Evolutionary conservation across 768 basidiomycete genomes (phyloP), one percentile per base, ranked within the genome.

Genomic region (Astraeus odoratus): DNA sequence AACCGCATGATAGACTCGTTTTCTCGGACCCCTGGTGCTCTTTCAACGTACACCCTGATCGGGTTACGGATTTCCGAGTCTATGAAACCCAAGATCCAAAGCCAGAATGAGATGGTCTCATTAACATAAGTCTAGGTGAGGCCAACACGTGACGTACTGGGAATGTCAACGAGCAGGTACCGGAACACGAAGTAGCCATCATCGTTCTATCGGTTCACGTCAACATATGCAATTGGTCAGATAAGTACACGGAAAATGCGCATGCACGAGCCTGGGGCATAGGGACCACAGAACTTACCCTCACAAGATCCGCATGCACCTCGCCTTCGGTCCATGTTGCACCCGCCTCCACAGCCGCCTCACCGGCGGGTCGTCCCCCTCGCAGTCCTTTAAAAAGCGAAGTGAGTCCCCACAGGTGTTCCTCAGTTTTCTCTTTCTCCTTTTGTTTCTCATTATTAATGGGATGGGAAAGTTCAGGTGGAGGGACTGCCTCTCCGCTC

Each of bases 171-270:
- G 35, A 88, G 70, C 39, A 90, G 70, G 61, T 88, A 88, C 40
- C 81, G 75, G 62, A 84, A 84, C 46, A 81, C 76, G 58, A 86
- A 91, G 57, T 83, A 80, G 7, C 86, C 87, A 42, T 83, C 76
- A 39, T 77, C 76, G 51, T 87, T 83, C 86, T 89, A 57, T 36
- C 24, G 44, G 33, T 43, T 44, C 43, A 51, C 18, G 42, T 53
- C 45, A 48, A 42, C 33, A 49, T 42, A 19, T 13, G 37, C 24
- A 22, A 48, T 42, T 29, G 37, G 16, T 13, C 44, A 25, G 38
- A 47, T 10, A 35, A 31, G 30, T 34, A 38, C 43, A 39, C 20
- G 13, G 35, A 38, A 34, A 10, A 18, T 36, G 34, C 40, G 47
- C 41, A 45, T 23, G 5, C 15, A 42, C 30, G 24, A 37, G n/a